These are phyloP conservation scores for Cladosporium sp. DNA, from an alignment of 2,329 filamentous ascomycete species.

Conservation along the genomic window DNA sequence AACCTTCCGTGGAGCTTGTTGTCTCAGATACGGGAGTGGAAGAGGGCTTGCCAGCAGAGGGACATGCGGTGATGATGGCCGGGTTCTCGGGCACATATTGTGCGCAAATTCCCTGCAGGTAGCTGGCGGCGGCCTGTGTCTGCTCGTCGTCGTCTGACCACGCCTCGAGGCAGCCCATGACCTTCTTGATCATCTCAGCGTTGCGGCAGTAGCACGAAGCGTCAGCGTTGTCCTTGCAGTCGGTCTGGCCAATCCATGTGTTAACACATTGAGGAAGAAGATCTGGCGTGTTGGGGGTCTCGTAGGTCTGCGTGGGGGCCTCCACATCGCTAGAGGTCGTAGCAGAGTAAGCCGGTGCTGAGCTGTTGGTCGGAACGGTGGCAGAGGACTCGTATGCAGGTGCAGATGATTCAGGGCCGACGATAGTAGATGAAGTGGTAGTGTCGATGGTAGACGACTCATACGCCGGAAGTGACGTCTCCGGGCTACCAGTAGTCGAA, in stretches of 20 bases:
- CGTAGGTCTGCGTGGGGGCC: not conserved
- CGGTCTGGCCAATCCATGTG: conserved; percentile 73
- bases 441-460: not conserved
- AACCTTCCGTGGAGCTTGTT: conserved; percentile 8
- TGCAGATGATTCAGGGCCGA: conserved; percentile 3
- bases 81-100: conserved; percentile 71
- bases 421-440: not conserved
- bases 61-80: conserved; percentile 74
- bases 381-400: not conserved
- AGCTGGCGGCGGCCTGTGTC: conserved; percentile 68
- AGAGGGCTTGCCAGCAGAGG: conserved; percentile 52
- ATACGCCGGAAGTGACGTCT: not conserved
- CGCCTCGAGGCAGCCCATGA: conserved; percentile 77
- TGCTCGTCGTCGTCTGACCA: conserved; percentile 65
- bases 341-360: not conserved
- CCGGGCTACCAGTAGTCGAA: conserved; percentile 1
- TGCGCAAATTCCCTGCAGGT: conserved; percentile 90
- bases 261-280: conserved; percentile 86
- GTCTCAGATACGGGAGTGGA: conserved; percentile 8
- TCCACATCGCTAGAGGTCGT: not conserved
- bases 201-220: conserved; percentile 82
- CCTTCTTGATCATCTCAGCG: conserved; percentile 67
- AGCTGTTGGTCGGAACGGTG: conserved; percentile 1
- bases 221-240: conserved; percentile 82
- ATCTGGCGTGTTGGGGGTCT: conserved; percentile 50